A percentile compares a stretch with the other conserved stretches of the same genome.
Conservation (phyloP, 2,329 filamentous ascomycete species). For the Ceratocystis huliohia region DNA sequence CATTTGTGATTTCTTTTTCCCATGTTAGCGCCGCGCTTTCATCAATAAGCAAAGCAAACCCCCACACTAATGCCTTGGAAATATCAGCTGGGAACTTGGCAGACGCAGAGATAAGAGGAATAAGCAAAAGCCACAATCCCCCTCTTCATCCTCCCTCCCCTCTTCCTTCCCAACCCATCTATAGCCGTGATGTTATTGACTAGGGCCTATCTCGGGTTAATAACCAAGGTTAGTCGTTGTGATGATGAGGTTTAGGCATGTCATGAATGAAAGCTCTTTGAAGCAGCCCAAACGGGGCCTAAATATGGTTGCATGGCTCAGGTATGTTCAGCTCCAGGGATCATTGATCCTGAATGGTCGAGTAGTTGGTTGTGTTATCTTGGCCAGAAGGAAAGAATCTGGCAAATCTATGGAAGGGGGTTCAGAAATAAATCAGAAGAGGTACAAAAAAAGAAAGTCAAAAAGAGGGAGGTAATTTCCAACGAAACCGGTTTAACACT, state of each 20-base stretch:
- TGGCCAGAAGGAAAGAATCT: neutral
- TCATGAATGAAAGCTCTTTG: neutral
- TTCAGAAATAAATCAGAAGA: neutral
- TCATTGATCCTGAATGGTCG: conserved; percentile 1
- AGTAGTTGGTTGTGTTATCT: neutral
- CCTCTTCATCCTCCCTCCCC: neutral
- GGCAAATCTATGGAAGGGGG: neutral
- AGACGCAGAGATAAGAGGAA: neutral
- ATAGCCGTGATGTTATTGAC: neutral
- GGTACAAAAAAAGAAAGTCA: neutral
- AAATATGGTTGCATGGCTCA: neutral
- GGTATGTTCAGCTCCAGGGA: conserved; percentile 3
- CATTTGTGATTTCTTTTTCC: conserved; percentile 7
- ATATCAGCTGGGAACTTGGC: conserved; percentile 1
- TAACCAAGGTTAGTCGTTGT: neutral
- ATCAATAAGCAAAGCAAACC: neutral
- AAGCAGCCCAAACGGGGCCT: neutral
- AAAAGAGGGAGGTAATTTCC: neutral
- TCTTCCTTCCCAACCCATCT: neutral
- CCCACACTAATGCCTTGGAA: neutral
- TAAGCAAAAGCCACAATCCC: neutral
- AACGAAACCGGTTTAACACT: neutral
- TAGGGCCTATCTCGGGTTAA: conserved; percentile 2
- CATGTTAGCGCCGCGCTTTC: neutral
- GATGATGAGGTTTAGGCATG: neutral